These are phyloP conservation scores for Clonostachys rhizophaga DNA, from an alignment of 2,329 filamentous ascomycete species.

Conservation along the genomic window DNA sequence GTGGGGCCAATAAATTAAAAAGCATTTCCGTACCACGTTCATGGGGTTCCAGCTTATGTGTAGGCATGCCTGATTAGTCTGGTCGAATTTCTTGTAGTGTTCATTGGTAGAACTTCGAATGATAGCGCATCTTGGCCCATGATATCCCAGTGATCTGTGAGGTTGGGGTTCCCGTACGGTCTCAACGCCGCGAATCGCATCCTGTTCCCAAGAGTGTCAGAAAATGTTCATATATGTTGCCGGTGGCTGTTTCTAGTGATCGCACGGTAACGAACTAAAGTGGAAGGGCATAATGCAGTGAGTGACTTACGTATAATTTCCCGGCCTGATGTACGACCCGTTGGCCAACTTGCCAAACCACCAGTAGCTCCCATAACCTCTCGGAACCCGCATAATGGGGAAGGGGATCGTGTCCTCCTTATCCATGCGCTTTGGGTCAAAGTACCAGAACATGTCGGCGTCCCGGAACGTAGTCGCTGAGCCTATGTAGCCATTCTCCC, in stretches of 20 bases:
- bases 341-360: slow-evolving; percentile 37
- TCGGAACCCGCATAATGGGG: slow-evolving; percentile 23
- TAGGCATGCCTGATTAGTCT: not conserved
- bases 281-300: not conserved
- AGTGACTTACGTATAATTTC: slow-evolving; percentile 30
- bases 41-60: too few relatives aligned
- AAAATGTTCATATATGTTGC: not conserved
- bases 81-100: slow-evolving; percentile 11
- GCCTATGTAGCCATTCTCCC: slow-evolving; percentile 33
- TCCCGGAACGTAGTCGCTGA: slow-evolving; percentile 31
- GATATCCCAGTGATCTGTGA: slow-evolving; percentile 35
- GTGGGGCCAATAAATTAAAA: too few relatives aligned
- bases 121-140: slow-evolving; percentile 20
- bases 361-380: slow-evolving; percentile 26
- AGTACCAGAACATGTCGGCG: slow-evolving; percentile 21
- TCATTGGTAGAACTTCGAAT: slow-evolving; percentile 19
- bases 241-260: not conserved
- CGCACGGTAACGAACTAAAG: not conserved
- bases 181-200: slow-evolving; percentile 34
- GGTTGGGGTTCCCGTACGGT: slow-evolving; percentile 32
- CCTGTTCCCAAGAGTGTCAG: slow-evolving; percentile 8
- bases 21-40: too few relatives aligned
- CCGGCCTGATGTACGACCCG: slow-evolving; percentile 30
- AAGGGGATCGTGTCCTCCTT: slow-evolving; percentile 31
- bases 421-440: slow-evolving; percentile 25